Base-by-base conservation (phyloP, 2,329 filamentous ascomycete species). In the Pseudogymnoascus verrucosus region DNA sequence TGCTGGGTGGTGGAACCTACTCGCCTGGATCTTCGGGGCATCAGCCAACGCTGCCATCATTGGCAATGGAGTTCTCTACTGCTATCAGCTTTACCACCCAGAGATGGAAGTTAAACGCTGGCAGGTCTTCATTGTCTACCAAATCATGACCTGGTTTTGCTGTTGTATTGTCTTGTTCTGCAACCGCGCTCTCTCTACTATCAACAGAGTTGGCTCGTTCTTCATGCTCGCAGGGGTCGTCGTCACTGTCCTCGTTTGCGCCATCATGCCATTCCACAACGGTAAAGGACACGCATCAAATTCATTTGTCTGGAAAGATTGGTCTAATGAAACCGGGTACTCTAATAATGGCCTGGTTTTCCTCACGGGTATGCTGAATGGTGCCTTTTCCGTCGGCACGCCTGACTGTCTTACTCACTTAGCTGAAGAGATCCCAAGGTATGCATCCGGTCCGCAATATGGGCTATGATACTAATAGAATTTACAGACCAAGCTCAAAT, bases 321-420 rank as follows among this genome's bases (percentile, higher is more conserved):
- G 77, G 74, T 68, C 68, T 10, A 81, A 81, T 63, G 70, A 75
- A 62, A 78, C 79, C 0, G 78, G 79, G 0, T 81, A 76, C 67
- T 68, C 67, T 1, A 80, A 76, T 62, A 75, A 84, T 63, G 82
- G 82, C 4, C 82, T 86, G 59, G 82, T 83, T 11, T 87, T 87
- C 66, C 76, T 84, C 6, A 76, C 79, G 1, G 84, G 84, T 16
- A 84, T 86, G 79, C 76, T 87, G 14, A 90, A 90, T 68, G 88
- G 86, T 10, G 87, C 87, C 2, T 90, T 84, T 71, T 82, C 84
- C 51, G 83, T 90, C 10, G 88, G 87, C 5, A 83, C 84, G 1
- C 83, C 86, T 0, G 88, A 90, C 70, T 83, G 84, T 59, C 82
- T 85, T 1, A 83, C 83, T 1, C 87, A 89, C 70, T 72, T 89